Base-by-base conservation (phyloP, 805 yeast genomes). In the Yamadazyma laniorum region DNA sequence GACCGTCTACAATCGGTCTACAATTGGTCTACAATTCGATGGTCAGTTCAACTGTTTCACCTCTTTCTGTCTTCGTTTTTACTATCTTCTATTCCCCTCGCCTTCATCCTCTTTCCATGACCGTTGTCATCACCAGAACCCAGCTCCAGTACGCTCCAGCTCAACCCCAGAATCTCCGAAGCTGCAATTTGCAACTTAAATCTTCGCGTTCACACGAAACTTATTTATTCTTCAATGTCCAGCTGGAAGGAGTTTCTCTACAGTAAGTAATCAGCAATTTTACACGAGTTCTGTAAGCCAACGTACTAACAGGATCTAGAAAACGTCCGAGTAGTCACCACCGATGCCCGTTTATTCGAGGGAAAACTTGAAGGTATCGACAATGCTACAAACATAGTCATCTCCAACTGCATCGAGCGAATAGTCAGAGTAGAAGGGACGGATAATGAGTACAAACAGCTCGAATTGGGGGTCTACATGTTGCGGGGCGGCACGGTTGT, bases 401-500 rank as follows among this genome's bases (percentile, higher is more conserved):
- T 83, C 28, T 60, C 76, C 3, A 58, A 68, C 28, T 70, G 82
- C 13, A 55, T 62, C 15, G 85, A 80, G 51, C 57, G 82, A 33
- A 53, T 77, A 13, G 65, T 79, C 30, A 67, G 65, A 35, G 53
- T 54, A 0, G 69, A 65, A n/a, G 61, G 61, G 7, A 68, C 65
- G 13, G 61, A 61, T 6, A 56, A 54, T 33, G 67, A 61, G 35
- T 65, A 62, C 39, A 61, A 65, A 35, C 72, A 66, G 38, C 58
- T 71, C 16, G 62, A 61, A 3, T 45, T 75, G 35, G 84, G 82
- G 1, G 55, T 72, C 6, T 67, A 72, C 39, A 55, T 79, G 57
- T 61, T 80, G 50, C 68, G 85, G 55, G 85, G 85, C 1, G 82
- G 78, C 30, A 68, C 63, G 34, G 73, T 79, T 4, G 79, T 77